Conservation (phyloP, 257 asterid species). For the Nicotiana paniculata region DNA sequence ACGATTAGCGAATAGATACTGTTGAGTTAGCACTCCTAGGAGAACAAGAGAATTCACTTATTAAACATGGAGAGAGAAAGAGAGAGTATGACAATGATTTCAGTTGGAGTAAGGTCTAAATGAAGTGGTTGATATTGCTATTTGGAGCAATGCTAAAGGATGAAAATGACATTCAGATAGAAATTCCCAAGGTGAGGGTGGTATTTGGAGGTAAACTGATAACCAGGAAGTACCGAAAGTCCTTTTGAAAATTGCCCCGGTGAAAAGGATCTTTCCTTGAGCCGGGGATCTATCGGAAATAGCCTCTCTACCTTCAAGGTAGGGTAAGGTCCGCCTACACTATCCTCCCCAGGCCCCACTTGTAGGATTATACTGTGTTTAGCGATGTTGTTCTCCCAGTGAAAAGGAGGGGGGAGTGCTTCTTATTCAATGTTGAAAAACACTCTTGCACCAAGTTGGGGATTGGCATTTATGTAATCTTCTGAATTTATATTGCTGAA, state of each 20-base stretch:
- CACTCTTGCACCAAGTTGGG: background rate
- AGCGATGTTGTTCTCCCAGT: background rate
- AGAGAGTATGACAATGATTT: background rate
- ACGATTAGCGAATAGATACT: background rate
- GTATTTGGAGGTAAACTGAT: background rate
- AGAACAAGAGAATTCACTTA: background rate
- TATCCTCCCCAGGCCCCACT: too few relatives aligned
- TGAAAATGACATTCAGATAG: background rate
- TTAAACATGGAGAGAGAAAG: background rate
- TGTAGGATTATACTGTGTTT: too few relatives aligned
- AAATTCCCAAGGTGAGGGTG: background rate
- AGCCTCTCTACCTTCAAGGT: too few relatives aligned
- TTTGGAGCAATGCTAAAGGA: background rate
- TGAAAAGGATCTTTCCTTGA: too few relatives aligned
- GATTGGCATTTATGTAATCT: background rate
- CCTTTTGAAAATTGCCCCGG: background rate
- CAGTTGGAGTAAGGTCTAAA: background rate
- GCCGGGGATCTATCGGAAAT: too few relatives aligned
- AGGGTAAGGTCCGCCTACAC: too few relatives aligned
- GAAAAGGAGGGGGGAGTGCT: background rate
- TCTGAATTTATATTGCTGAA: background rate
- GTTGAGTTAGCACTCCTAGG: background rate
- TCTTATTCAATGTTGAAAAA: background rate
- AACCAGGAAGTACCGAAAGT: background rate
- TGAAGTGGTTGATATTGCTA: constrained; percentile 2